A percentile compares a stretch with the other conserved stretches of the same genome.
Conservation (phyloP, 2,329 filamentous ascomycete species). For the Ascochyta fabae region DNA sequence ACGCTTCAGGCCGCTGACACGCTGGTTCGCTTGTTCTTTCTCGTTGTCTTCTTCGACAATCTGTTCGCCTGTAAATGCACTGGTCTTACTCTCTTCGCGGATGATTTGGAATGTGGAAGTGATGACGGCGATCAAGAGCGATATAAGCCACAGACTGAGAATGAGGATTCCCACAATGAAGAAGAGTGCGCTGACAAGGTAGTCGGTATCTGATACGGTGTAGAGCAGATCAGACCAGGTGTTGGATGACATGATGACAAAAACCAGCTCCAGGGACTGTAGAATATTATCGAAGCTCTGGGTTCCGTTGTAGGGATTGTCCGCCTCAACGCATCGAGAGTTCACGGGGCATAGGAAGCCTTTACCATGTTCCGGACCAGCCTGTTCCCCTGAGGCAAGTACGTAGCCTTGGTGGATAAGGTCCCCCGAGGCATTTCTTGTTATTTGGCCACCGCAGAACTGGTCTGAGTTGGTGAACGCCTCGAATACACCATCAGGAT, state of each 20-base stretch:
- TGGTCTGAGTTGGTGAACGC: constrained; percentile 66
- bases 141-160: constrained; percentile 94
- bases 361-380: constrained; percentile 62
- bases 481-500: constrained; percentile 53
- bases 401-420: constrained; percentile 68
- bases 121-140: constrained; percentile 93
- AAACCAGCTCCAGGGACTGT: constrained; percentile 90
- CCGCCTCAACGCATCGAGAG: constrained; percentile 80
- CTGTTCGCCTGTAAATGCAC: constrained; percentile 84
- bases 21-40: constrained; percentile 47
- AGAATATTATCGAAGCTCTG: constrained; percentile 95
- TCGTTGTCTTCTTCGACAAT: constrained; percentile 48
- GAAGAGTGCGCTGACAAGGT: constrained; percentile 82
- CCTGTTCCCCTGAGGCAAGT: constrained; percentile 46
- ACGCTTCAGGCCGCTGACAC: constrained; percentile 65
- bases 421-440: constrained; percentile 58
- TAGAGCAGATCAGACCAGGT: constrained; percentile 97
- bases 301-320: constrained; percentile 82
- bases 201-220: constrained; percentile 89
- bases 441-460: constrained; percentile 85
- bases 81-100: constrained; percentile 91
- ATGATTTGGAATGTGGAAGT: constrained; percentile 99
- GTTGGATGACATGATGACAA: constrained; percentile 98
- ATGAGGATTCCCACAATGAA: constrained; percentile 79
- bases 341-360: constrained; percentile 86